Evolutionary conservation across 179 eudicot species (phyloP).

Genomic region (Actinidia chinensis): DNA sequence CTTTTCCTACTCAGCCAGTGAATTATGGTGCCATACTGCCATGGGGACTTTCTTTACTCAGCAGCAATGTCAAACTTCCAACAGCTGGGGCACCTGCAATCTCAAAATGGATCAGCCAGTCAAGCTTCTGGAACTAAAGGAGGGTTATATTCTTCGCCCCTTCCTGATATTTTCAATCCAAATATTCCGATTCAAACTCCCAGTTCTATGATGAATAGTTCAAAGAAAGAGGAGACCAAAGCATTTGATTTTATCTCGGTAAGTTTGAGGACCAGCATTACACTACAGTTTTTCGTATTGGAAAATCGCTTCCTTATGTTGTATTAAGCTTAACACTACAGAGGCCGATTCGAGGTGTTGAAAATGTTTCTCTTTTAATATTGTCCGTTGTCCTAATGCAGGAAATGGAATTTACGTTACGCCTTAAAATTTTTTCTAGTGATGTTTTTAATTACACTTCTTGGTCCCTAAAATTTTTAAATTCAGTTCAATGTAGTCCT

Average conservation of each 20-base stretch:
- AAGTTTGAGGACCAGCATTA: slow-evolving; percentile 24
- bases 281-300: background rate
- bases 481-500: no score
- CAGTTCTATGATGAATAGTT: slow-evolving; percentile 51
- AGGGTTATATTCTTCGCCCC: slow-evolving; percentile 44
- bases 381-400: no score
- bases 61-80: slow-evolving; percentile 87
- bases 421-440: no score
- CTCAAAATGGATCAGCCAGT: slow-evolving; percentile 40
- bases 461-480: background rate
- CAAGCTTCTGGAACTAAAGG: slow-evolving; percentile 41
- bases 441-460: background rate
- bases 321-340: no score
- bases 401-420: no score
- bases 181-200: slow-evolving; percentile 57
- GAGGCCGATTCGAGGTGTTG: no score
- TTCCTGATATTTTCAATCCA: slow-evolving; percentile 86
- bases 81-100: slow-evolving; percentile 54
- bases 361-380: no score
- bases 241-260: slow-evolving; percentile 97
- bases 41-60: slow-evolving; percentile 60
- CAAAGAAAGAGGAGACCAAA: slow-evolving; percentile 78
- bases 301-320: background rate
- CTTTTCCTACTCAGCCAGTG: slow-evolving; percentile 56
- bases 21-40: slow-evolving; percentile 45